Evolutionary conservation across 2,329 filamentous ascomycete species (phyloP).

Genomic region (Paramyrothecium sp.): DNA sequence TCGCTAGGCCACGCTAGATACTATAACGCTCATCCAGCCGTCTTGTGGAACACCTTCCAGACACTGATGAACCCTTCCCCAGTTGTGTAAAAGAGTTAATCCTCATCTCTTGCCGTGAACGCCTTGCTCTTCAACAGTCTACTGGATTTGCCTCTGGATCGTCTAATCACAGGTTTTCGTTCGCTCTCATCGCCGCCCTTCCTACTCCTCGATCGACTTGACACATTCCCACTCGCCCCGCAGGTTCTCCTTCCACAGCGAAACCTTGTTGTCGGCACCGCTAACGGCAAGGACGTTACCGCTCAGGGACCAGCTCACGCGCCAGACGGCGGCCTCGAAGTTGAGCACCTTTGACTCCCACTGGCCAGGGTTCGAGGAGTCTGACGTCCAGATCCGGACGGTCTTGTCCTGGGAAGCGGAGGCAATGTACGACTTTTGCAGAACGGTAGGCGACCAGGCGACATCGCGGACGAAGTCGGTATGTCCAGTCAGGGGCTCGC

Average conservation of each 20-base stretch:
- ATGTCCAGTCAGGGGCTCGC: conserved; percentile 73
- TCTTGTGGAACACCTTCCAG: background rate
- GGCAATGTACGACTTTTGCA: conserved; percentile 96
- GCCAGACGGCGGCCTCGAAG: conserved; percentile 90
- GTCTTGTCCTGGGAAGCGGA: conserved; percentile 96
- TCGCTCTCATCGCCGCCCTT: background rate
- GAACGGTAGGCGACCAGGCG: conserved; percentile 91
- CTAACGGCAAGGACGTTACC: conserved; percentile 95
- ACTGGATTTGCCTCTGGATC: conserved; percentile 69
- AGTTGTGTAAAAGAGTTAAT: conserved; percentile 18
- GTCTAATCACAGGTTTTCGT: conserved; percentile 69
- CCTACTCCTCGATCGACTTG: conserved; percentile 89
- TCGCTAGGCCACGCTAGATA: background rate
- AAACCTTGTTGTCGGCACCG: conserved; percentile 94
- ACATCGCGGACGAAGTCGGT: conserved; percentile 97
- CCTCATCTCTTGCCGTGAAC: conserved; percentile 30
- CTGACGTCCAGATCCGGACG: conserved; percentile 92
- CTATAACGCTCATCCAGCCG: background rate
- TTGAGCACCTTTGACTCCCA: conserved; percentile 85
- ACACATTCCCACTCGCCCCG: conserved; percentile 96
- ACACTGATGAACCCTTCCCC: conserved; percentile 2
- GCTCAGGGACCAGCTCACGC: conserved; percentile 96
- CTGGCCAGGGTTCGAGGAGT: conserved; percentile 58
- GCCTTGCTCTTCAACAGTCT: conserved; percentile 26
- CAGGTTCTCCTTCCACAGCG: conserved; percentile 97